Evolutionary conservation across 495 filamentous ascomycete species (phyloP), one percentile per base, ranked within the genome.

Genomic region (Pyrenula massariospora): DNA sequence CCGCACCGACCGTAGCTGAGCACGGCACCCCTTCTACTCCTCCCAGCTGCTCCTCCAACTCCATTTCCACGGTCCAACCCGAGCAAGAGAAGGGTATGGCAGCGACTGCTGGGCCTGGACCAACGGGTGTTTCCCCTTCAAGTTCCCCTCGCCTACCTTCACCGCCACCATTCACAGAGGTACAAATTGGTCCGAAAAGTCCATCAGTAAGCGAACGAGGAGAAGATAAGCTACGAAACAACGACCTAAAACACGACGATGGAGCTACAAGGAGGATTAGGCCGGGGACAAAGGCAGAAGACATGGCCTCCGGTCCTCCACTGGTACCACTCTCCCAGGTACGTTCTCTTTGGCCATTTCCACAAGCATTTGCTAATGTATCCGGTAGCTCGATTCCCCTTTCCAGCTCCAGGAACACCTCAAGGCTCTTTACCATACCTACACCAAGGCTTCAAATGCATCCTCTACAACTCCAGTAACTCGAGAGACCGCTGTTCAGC

Each of bases 351-450:
- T 42, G 31, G 36, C 12, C 54, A n/a, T 36, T 21, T 12, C 22
- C 12, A 21, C 25, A 25, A 57, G 42, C 25, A 8, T 0, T 55
- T 22, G 54, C 68, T 74, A 52, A 73, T 60, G 20, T 53, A 54
- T 21, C 54, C 31, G n/a, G 12, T 57, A 91, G 82, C 85, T 98
- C 65, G 91, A 97, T 66, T 95, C 91, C 10, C 86, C 93, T 55
- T 98, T 98, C 66, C 93, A 95, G 68, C 84, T 96, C n/a, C 93
- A 96, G 68, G 93, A 98, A 73, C 94, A 98, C 66, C 83, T 98
- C 52, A 91, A 92, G 70, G 87, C 94, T 12, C 82, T 97, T 11
- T 87, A 96, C 71, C 80, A 88, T 67, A 71, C 83, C 63, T 85
- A 87, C 71, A 94, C 89, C 1, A 80, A 82, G 60, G 76, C 82